phyloP scores from a whole-genome alignment of 2,329 filamentous ascomycete genomes.

The Trichophyton verrucosum region DNA sequence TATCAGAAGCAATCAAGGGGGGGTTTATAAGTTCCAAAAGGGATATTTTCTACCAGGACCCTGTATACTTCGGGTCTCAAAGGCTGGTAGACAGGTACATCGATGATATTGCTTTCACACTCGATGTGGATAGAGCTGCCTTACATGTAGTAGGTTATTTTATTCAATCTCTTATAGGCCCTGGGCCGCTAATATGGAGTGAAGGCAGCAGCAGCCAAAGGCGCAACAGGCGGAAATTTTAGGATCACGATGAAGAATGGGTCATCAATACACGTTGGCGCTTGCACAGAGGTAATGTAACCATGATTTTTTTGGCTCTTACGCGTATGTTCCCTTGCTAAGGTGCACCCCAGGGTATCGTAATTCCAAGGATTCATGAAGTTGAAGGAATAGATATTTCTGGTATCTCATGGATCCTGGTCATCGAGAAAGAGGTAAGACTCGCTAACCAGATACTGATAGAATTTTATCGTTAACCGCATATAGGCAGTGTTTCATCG shows the following conservation, averaged over 20 bases:
- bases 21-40: slow-evolving; percentile 46
- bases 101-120: slow-evolving; percentile 50
- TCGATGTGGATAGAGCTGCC: slow-evolving; percentile 41
- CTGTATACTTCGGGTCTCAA: slow-evolving; percentile 47
- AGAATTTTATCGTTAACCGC: neutral
- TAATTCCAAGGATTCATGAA: slow-evolving; percentile 40
- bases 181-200: neutral
- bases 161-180: neutral
- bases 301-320: slow-evolving; percentile 12
- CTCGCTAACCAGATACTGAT: neutral
- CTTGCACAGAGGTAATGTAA: slow-evolving; percentile 20
- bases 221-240: slow-evolving; percentile 29
- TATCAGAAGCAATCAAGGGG: slow-evolving; percentile 40
- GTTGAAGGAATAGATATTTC: slow-evolving; percentile 35
- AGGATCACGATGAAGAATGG: slow-evolving; percentile 17
- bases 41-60: slow-evolving; percentile 53
- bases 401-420: slow-evolving; percentile 44
- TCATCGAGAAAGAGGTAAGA: slow-evolving; percentile 51
- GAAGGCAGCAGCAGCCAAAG: slow-evolving; percentile 34
- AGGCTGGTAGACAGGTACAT: slow-evolving; percentile 45
- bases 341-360: slow-evolving; percentile 35
- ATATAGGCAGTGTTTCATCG: slow-evolving; percentile 49
- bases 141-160: slow-evolving; percentile 43
- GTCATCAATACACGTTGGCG: slow-evolving; percentile 29
- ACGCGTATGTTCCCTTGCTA: neutral